Percentiles rank a stretch among this genome's conserved stretches.
Evolutionary conservation across 2,329 filamentous ascomycete species (phyloP).

Genomic region (Lizonia empirigonia): DNA sequence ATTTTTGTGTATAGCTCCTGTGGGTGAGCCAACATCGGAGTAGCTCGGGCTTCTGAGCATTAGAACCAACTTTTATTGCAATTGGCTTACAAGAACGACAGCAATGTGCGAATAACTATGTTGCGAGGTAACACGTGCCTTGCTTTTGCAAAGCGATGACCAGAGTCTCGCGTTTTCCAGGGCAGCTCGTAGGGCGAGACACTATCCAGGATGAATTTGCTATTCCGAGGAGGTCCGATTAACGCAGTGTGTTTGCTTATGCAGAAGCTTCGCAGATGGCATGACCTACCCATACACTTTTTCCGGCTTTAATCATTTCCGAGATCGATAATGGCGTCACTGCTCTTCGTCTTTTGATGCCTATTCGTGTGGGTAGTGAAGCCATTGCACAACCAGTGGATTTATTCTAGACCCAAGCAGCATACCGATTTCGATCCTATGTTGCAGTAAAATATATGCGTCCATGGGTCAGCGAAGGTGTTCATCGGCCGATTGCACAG

Average conservation of each 20-base stretch:
- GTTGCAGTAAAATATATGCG: neutral
- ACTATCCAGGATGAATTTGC: neutral
- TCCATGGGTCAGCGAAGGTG: conserved; percentile 4
- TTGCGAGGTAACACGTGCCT: no score
- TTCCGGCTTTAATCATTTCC: neutral
- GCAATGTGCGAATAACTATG: no score
- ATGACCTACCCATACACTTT: neutral
- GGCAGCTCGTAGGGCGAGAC: neutral
- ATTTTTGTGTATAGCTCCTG: no score
- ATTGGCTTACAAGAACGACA: no score
- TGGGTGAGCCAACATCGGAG: no score
- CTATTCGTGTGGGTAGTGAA: neutral
- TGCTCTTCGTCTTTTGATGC: neutral
- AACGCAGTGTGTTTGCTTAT: neutral
- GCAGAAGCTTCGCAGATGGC: neutral
- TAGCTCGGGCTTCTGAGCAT: no score
- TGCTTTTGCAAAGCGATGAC: no score
- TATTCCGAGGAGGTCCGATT: neutral
- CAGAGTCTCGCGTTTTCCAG: no score
- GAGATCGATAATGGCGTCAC: conserved; percentile 1
- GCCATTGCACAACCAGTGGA: neutral
- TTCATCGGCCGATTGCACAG: conserved; percentile 1
- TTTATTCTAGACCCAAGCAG: conserved; percentile 10
- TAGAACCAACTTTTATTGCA: no score
- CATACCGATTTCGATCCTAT: conserved; percentile 1